Conservation (phyloP, 805 yeast species). For the Candida parachauliodes region DNA sequence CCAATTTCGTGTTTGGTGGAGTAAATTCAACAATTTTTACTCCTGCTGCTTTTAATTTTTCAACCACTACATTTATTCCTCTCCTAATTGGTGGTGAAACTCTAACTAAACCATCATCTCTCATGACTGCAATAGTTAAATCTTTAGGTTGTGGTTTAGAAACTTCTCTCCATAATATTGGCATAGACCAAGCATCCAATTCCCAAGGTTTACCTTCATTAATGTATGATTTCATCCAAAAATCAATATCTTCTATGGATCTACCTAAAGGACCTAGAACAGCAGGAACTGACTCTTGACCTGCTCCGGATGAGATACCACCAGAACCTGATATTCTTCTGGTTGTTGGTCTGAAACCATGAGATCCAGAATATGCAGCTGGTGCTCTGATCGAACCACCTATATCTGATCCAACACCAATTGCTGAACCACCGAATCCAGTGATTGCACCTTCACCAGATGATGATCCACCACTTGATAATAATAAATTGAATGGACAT, state of each 20-base stretch:
- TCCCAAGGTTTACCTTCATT: conserved; percentile 67
- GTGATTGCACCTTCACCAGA: conserved; percentile 45
- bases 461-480: conserved; percentile 43
- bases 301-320: conserved; percentile 40
- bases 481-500: conserved; percentile 35
- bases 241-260: conserved; percentile 61
- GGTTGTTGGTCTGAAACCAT: conserved; percentile 43
- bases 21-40: conserved; percentile 53
- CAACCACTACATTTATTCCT: conserved; percentile 51
- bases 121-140: conserved; percentile 59
- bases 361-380: conserved; percentile 40
- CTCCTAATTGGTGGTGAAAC: conserved; percentile 66
- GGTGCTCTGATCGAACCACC: conserved; percentile 46
- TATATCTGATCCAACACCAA: conserved; percentile 43
- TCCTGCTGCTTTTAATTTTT: conserved; percentile 56
- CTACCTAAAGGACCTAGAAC: conserved; percentile 70
- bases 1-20: conserved; percentile 56
- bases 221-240: conserved; percentile 61
- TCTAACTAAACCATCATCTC: conserved; percentile 61
- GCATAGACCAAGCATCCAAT: conserved; percentile 44
- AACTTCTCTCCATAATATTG: conserved; percentile 53
- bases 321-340: conserved; percentile 36
- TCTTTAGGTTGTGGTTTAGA: conserved; percentile 34
- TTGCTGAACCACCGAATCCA: conserved; percentile 37
- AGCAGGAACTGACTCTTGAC: conserved; percentile 60